Base-by-base conservation (phyloP, 352 stramenopile species). In the Phytophthora pisi region DNA sequence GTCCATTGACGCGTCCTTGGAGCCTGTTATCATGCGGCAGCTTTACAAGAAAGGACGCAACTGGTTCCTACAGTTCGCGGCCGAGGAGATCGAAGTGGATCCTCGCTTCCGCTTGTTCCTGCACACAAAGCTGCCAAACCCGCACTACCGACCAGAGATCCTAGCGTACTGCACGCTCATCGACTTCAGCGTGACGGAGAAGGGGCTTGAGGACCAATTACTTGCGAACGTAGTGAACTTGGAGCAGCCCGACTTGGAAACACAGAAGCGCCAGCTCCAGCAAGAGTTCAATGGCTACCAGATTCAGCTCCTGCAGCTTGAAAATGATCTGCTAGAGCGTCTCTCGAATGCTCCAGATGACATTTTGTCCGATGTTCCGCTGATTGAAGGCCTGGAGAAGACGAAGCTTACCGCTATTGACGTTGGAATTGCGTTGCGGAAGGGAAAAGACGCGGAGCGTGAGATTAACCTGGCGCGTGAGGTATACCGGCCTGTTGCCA, bases 171-270 rank as follows among this genome's bases (percentile, higher is more conserved):
- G 91, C 59, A 98, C 92, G 42, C 76, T 98, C 1, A 97, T 98
- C 55, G 96, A 98, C 70, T 98, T 98, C 53, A 97, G 95, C 47
- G 93, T 98, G 20, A 98, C 93, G 10, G 86, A 97, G 50, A 86
- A 83, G 47, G 92, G 92, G 0, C 72, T 98, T 0, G 91, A 97
- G 69, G 92, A 98, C 40, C 92, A 98, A 59, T 68, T 98, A 4
- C 68, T 98, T 0, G 88, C 89, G 1, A 92, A 84, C 30, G 91
- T 98, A 5, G 93, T 98, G 0, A 92, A 92, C n/a, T 57, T 91
- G 30, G 93, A 98, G 71, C 89, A 98, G 52, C 87, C 93, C 0
- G 82, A 82, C 15, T 70, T 98, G 30, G 93, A 98, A 57, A 88
- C 87, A 11, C 89, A 96, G 49, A 97, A 96, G 66, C 86, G 96